Evolutionary conservation across 2,329 filamentous ascomycete genomes (phyloP).

Genomic region (Phaeosphaeria sp.): DNA sequence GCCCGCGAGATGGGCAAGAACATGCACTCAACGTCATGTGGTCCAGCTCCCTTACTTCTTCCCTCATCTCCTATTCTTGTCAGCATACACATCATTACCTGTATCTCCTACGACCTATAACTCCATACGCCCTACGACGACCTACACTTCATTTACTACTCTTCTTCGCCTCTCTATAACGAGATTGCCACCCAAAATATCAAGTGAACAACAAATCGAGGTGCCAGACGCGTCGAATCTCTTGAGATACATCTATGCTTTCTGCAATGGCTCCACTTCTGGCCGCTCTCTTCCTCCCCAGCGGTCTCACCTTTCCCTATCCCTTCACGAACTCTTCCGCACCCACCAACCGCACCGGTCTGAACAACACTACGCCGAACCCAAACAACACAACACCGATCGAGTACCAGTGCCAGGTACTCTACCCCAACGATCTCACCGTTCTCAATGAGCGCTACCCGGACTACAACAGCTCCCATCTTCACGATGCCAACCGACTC

Average conservation of each 20-base stretch:
- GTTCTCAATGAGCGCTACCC: slow-evolving; percentile 39
- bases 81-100: not conserved
- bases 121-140: not conserved
- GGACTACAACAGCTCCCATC: slow-evolving; percentile 20
- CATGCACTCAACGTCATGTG: not conserved
- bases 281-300: slow-evolving; percentile 10
- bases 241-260: not conserved
- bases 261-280: not conserved
- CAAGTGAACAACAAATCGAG: not conserved
- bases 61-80: not conserved
- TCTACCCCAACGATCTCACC: slow-evolving; percentile 30
- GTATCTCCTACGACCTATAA: not conserved
- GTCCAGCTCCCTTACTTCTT: not conserved
- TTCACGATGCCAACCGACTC: slow-evolving; percentile 26
- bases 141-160: not conserved
- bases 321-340: slow-evolving; percentile 17
- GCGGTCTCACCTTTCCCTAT: slow-evolving; percentile 14
- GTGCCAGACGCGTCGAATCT: too few species aligned
- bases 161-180: not conserved
- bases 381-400: slow-evolving; percentile 1
- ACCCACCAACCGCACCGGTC: slow-evolving; percentile 7
- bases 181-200: not conserved
- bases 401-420: slow-evolving; percentile 22
- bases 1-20: not conserved
- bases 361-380: slow-evolving; percentile 5